Base-by-base conservation (phyloP, 1,284 basidiomycete genomes). In the Cutaneotrichosporon dermatis region DNA sequence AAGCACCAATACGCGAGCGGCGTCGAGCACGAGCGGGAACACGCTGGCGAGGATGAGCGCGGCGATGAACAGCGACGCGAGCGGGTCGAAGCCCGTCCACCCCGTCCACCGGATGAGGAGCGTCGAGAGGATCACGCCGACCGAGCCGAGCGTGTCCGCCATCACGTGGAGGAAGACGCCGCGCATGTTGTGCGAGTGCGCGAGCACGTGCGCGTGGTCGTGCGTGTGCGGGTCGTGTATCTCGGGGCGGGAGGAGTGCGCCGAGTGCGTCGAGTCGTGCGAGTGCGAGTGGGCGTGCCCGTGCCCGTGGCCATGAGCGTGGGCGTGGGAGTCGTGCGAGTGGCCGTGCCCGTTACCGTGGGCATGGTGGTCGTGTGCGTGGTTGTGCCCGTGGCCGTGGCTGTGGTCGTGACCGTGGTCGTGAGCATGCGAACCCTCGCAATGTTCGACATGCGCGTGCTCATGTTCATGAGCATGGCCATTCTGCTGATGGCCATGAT, bases 51-150 rank as follows among this genome's bases (percentile, higher is more conserved):
- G 90, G 68, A 99, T 99, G 64, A 99, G 81, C 8, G 91, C 80
- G 1, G 96, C 96, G 69, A 99, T 99, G 75, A 99, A 94, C 42
- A 99, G 81, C 9, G 92, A 96, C 0, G 96, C 96, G 62, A 99
- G 93, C 2, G 96, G 96, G 77, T 99, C 96, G 74, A 98, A 99
- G 13, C 94, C 94, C 3, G 96, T 99, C 94, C 94, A 99, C n/a
- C 95, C 95, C 69, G 96, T 99, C 61, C 88, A 88, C 69, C 95
- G 87, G 66, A 99, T 99, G 60, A 99, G 83, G 12, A 99, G 80
- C 3, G 96, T 99, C 25, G 94, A 98, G 56, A 98, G 84, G 72
- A 99, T 99, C 7, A 99, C 96, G n/a, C 96, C 96, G 15, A 99
- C 94, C 9, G 60, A 65, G 11, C 66, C 69, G n/a, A 66, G 53